These are phyloP conservation scores for Colletotrichum incanum DNA, from an alignment of 2,329 filamentous ascomycete genomes.

Conservation along the genomic window DNA sequence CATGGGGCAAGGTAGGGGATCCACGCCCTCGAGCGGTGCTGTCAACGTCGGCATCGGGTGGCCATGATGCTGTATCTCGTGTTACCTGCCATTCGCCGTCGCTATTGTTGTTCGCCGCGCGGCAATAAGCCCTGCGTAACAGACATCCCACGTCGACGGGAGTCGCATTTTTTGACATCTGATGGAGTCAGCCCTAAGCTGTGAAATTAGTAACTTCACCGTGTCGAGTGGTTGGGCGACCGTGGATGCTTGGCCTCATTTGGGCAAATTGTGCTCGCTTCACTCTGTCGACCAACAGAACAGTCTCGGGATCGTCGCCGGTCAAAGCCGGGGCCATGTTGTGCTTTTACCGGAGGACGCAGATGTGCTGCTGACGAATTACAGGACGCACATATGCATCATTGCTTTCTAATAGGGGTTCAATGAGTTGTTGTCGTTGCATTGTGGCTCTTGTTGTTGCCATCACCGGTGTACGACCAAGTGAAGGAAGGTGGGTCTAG, in stretches of 20 bases:
- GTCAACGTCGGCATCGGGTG: constrained; percentile 4
- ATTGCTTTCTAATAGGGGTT: not conserved
- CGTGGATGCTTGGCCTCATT: not conserved
- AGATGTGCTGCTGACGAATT: not conserved
- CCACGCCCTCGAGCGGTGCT: constrained; percentile 4
- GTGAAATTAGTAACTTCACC: not conserved
- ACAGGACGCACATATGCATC: not conserved
- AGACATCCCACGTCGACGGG: not conserved
- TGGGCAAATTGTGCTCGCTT: constrained; percentile 1
- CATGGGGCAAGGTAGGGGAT: not conserved
- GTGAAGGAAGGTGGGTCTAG: too few relatives aligned
- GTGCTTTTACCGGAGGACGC: not conserved
- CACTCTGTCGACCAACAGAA: not conserved
- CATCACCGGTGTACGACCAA: not conserved
- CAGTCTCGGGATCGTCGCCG: not conserved
- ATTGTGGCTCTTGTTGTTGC: not conserved
- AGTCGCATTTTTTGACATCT: not conserved
- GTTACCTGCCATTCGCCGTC: not conserved
- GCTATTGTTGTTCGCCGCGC: not conserved
- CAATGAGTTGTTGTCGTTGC: not conserved
- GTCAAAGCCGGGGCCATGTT: not conserved
- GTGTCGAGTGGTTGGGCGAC: not conserved
- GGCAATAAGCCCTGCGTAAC: too few relatives aligned
- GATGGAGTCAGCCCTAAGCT: not conserved
- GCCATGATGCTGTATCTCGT: not conserved